Base-by-base conservation (phyloP, 2,329 filamentous ascomycete genomes). In the Chaetomium strumarium region DNA sequence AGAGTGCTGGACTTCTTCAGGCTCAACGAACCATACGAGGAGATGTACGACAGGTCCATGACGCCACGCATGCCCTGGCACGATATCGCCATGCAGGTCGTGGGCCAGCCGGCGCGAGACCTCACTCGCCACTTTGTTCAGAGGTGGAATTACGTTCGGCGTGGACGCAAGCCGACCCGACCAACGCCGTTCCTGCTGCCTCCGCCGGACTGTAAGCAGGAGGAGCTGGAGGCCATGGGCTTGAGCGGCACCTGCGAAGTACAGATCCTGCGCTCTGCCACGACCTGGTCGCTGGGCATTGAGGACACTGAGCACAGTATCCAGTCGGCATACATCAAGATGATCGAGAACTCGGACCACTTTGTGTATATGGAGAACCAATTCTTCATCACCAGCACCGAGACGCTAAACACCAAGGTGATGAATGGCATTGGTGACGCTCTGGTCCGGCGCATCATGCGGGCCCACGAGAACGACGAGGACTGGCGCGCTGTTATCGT, bases 341-440 rank as follows among this genome's bases (percentile, higher is more conserved):
- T 95, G 75, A 99, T 99, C 61, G 86, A 93, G 59, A 86, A 92
- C 58, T 96, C 90, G 1, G 90, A 99, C 44, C 93, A 97, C 68
- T 96, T 96, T 64, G 89, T 97, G 47, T 97, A 99, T 70, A 96
- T 97, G 60, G 93, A 99, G 68, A 99, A 99, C 66, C 93, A 99
- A 66, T 99, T 97, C 71, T 99, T 95, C 73, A 88, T 99, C 68
- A 95, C 89, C 34, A 95, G 89, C 60, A 93, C 88, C 46, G 87
- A 93, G 64, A 90, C 91, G 5, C 84, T 96, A 62, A 88, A 87
- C 48, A 88, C 86, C 12, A 89, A 85, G 66, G 93, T 99, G 58
- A 81, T 90, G 67, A 99, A 99, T 68, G 84, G 85, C 59, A 96
- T 99, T 60, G 92, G 92, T 46, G 92, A 97, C 70, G 92, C 93